Evolutionary conservation across 306 rosid genomes (phyloP).

Genomic region (Vachellia pachyceras): DNA sequence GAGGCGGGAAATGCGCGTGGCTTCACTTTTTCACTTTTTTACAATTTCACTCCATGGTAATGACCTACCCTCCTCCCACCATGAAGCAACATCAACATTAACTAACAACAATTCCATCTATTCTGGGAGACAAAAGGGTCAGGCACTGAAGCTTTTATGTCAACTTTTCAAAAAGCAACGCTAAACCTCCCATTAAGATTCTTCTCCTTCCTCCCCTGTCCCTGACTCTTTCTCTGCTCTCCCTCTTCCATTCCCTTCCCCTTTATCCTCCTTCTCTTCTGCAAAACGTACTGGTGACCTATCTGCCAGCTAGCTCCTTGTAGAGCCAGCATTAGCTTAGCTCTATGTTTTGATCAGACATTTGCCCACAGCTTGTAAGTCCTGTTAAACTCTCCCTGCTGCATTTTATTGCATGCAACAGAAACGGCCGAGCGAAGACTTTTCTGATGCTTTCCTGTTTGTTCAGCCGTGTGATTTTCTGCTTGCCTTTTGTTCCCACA

Average conservation of each 20-base stretch:
- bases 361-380: slow-evolving; percentile 48
- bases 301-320: background rate
- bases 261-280: slow-evolving; percentile 24
- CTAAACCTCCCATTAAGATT: slow-evolving; percentile 52
- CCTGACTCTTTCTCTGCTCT: background rate
- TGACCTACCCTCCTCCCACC: background rate
- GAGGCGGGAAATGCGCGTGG: slow-evolving; percentile 60
- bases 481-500: background rate
- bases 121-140: slow-evolving; percentile 67
- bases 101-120: slow-evolving; percentile 30
- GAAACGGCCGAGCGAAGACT: slow-evolving; percentile 19
- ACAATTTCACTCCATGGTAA: background rate
- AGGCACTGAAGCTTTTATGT: slow-evolving; percentile 44
- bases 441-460: slow-evolving; percentile 17
- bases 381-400: slow-evolving; percentile 24
- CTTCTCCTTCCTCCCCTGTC: slow-evolving; percentile 30
- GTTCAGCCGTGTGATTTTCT: slow-evolving; percentile 28
- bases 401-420: slow-evolving; percentile 47
- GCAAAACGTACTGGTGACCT: background rate
- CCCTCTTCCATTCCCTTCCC: slow-evolving; percentile 16
- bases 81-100: slow-evolving; percentile 25
- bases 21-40: slow-evolving; percentile 27
- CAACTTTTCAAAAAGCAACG: slow-evolving; percentile 61
- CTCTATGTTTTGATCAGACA: slow-evolving; percentile 43
- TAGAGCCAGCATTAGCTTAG: background rate